Conservation (phyloP, 352 stramenopile genomes). For the Pelagophyceae sp. region DNA sequence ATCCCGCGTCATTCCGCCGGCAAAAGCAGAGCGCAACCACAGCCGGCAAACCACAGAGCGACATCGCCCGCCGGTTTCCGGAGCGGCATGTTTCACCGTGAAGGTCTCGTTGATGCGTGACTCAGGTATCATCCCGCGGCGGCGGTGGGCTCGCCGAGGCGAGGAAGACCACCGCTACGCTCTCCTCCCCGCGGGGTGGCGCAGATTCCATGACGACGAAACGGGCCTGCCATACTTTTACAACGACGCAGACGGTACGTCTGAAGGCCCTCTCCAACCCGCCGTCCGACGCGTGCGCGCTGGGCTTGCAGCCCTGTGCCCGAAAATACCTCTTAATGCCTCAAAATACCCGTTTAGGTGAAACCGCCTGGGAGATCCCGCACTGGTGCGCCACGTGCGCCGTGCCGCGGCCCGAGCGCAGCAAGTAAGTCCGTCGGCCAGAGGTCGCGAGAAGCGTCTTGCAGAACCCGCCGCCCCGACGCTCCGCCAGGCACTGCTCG, state of each 20-base stretch:
- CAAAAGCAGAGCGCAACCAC: too few relatives aligned
- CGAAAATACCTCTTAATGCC: too few relatives aligned
- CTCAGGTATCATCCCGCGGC: slow-evolving; percentile 28
- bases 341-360: too few relatives aligned
- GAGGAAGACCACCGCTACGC: not conserved
- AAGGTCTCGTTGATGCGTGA: too few relatives aligned
- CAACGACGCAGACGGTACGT: slow-evolving; percentile 10
- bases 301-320: too few relatives aligned
- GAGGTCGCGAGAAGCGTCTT: not conserved
- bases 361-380: slow-evolving; percentile 15
- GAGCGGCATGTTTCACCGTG: too few relatives aligned
- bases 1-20: not conserved
- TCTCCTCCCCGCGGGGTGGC: not conserved
- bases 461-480: slow-evolving; percentile 43
- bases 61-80: too few relatives aligned
- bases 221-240: slow-evolving; percentile 2
- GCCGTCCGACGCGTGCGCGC: too few relatives aligned
- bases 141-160: not conserved
- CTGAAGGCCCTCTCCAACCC: too few relatives aligned
- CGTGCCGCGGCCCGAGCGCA: not conserved
- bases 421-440: not conserved
- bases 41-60: too few relatives aligned
- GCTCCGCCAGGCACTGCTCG: slow-evolving; percentile 71
- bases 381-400: slow-evolving; percentile 4
- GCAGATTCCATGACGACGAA: slow-evolving; percentile 12